Base-by-base conservation (phyloP, 768 basidiomycete genomes). In the Rhizopogon vesiculosus region DNA sequence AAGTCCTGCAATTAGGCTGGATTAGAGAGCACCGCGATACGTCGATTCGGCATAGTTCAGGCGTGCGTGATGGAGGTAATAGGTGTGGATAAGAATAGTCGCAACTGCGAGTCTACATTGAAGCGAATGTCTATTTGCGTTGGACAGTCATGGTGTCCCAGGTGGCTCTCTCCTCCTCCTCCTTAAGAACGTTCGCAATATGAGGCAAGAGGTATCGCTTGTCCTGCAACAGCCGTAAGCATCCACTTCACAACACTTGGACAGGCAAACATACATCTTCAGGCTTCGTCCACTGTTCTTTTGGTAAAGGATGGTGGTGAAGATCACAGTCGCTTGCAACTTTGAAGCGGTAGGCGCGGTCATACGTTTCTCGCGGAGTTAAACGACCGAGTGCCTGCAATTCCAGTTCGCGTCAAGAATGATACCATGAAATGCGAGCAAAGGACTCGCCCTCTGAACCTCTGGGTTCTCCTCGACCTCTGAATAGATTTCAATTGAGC, bases 301-400 rank as follows among this genome's bases (percentile, higher is more conserved):
- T 88, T 57, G 92, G 82, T 16, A 98, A 80, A 28, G 84, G 78
- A 49, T 82, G 78, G 73, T 98, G 95, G 53, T 96, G 93, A 16
- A 71, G 33, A 35, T 48, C 46, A 22, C 46, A 48, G 33, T 48
- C 8, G 35, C 83, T 82, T 25, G 90, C 88, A n/a, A 85, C 74
- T 69, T 93, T 91, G 71, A 95, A 76, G 59, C 97, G 90, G 82
- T 77, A 97, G 55, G 84, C 84, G 58, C 97, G 91, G 80, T 97
- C 95, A 73, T 94, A 98, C 35, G 77, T 68, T 75, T 98, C 86
- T 46, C 82, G 79, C 33, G 82, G 78, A 45, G 91, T 84, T 66
- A 99, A 76, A 65, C 96, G 93, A 43, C 66, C 69, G 60, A 99
- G 72, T 38, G 96, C 96, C 95, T 98, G 64, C 39, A 42, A 43